Evolutionary conservation across 2,329 filamentous ascomycete species (phyloP).

Genomic region (Ophiosphaerella korrae): DNA sequence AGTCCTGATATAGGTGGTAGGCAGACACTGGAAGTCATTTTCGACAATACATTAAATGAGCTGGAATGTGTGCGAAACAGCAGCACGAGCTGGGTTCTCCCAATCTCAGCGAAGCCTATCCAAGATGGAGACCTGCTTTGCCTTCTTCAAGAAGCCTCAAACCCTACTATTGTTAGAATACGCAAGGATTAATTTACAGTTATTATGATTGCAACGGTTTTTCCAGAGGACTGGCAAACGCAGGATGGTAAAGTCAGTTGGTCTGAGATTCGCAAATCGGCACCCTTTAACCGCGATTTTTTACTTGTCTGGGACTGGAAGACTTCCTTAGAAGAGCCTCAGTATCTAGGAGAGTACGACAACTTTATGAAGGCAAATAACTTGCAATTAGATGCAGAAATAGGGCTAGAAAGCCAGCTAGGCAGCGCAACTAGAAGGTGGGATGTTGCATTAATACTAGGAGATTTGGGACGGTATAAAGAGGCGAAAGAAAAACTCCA

Average conservation of each 20-base stretch:
- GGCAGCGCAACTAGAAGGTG: too few relatives aligned
- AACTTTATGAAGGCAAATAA: not conserved
- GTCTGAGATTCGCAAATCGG: not conserved
- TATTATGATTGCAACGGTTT: conserved; percentile 3
- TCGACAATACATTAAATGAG: not conserved
- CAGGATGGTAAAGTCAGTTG: not conserved
- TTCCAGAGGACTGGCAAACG: not conserved
- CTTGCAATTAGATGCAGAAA: not conserved
- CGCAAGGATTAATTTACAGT: conserved; percentile 6
- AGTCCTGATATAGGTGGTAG: not conserved
- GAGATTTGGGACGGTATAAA: not conserved
- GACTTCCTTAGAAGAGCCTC: too few relatives aligned
- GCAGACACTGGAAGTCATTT: conserved; percentile 4
- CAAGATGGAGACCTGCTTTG: not conserved
- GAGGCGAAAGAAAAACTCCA: conserved; percentile 3
- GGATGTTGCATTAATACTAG: too few relatives aligned
- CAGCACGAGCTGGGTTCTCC: conserved; percentile 2
- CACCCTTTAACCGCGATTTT: not conserved
- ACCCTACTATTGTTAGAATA: conserved; percentile 12
- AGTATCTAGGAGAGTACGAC: not conserved
- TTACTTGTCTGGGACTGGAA: not conserved
- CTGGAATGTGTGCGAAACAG: too few relatives aligned
- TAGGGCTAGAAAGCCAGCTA: too few relatives aligned
- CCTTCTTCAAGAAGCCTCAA: conserved; percentile 6
- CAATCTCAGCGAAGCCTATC: conserved; percentile 2